These are phyloP conservation scores for Begonia peltatifolia DNA, from an alignment of 306 rosid genomes.

Conservation along the genomic window DNA sequence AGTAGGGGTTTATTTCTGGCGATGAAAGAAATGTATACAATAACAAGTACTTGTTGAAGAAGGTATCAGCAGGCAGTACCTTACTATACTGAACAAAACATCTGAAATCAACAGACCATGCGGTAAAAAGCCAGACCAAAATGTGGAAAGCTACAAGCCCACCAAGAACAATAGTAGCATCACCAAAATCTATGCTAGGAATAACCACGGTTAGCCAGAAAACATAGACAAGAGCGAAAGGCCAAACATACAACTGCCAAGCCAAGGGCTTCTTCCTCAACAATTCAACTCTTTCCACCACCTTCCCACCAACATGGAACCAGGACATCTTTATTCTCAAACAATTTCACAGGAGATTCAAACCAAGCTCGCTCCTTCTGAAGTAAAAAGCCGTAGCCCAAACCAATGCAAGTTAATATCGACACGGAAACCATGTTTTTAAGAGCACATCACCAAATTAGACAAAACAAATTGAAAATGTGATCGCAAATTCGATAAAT, in stretches of 20 bases:
- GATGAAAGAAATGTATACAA: not conserved
- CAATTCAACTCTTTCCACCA: conserved; percentile 70
- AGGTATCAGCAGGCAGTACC: conserved; percentile 21
- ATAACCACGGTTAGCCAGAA: conserved; percentile 40
- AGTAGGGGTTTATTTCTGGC: not conserved
- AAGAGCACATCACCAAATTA: no score
- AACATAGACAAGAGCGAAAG: conserved; percentile 43
- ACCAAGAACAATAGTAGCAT: conserved; percentile 59
- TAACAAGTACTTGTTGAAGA: not conserved
- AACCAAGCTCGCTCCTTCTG: conserved; percentile 14
- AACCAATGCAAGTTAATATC: not conserved
- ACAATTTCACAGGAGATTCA: not conserved
- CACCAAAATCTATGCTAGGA: conserved; percentile 65
- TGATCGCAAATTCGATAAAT: no score
- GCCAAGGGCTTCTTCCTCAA: conserved; percentile 48
- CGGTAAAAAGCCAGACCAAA: conserved; percentile 73
- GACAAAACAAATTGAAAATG: no score
- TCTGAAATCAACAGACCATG: conserved; percentile 89
- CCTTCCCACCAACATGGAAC: conserved; percentile 85
- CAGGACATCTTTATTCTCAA: conserved; percentile 37
- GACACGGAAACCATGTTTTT: not conserved
- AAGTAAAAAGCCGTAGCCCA: not conserved
- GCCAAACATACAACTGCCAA: conserved; percentile 81
- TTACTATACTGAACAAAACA: conserved; percentile 60
- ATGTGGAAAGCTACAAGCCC: conserved; percentile 52